Evolutionary conservation across 495 filamentous ascomycete genomes (phyloP), one percentile per base, ranked within the genome.

Genomic region (Trichoderma gamsii): DNA sequence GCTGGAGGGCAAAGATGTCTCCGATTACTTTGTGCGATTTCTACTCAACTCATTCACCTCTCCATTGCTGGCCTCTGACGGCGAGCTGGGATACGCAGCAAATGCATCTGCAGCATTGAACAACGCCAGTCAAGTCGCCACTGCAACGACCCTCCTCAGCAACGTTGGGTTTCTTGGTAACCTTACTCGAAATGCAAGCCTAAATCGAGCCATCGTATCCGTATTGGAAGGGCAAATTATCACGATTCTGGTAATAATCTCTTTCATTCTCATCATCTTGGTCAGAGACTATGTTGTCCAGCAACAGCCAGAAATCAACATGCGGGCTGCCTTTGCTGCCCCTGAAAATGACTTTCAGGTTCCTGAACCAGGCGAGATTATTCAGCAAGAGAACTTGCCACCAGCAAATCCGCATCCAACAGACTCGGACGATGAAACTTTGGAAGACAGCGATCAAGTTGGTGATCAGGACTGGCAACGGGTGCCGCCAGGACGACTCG

Each of bases 261-360:
- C 88, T 63, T 98, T 98, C 75, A 97, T 99, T 65, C 79, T 99
- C 41, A 87, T 99, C 51, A 97, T 99, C 71, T 79, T 99, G 21
- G 97, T 99, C 65, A 83, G 95, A 21, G 95, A 99, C 78, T 99
- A 96, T 87, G 95, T 99, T 49, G 92, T 98, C 7, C 94, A 98
- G 73, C 95, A 98, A 74, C 96, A 97, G 73, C 93, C 93, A 12
- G 90, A 90, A 69, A 81, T 90, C 72, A 85, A 86, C 70, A 83
- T 85, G 81, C 81, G 84, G 11, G 83, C 82, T 29, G 83, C 79
- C 18, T 84, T 85, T 71, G 81, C 80, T 23, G 79, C 79, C 9
- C 78, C 23, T 74, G 88, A 77, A 78, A 85, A 72, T 78, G 86
- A 72, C 71, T 81, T 35, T 77, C 84, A 68, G 74, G 79, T 49